phyloP scores from a whole-genome alignment of 1,284 basidiomycete genomes.

The Heimioporus retisporus region DNA sequence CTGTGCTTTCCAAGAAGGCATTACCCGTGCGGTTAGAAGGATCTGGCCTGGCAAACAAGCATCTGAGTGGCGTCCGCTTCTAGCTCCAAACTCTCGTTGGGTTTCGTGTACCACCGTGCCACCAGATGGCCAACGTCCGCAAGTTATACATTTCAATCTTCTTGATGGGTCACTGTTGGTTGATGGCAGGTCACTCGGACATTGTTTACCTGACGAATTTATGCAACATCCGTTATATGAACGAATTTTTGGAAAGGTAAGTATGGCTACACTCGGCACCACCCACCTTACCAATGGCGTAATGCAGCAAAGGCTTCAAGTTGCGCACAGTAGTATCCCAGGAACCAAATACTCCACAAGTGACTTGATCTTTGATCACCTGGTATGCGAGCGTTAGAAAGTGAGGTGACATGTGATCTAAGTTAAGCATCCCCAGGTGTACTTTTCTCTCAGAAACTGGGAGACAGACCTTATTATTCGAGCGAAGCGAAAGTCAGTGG shows the following conservation, averaged over 20 bases:
- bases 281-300: too few relatives aligned
- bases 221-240: slow-evolving; percentile 44
- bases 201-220: slow-evolving; percentile 48
- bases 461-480: not conserved
- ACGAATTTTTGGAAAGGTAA: slow-evolving; percentile 43
- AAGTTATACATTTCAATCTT: not conserved
- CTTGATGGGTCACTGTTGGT: not conserved
- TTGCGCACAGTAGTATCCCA: slow-evolving; percentile 45
- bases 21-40: not conserved
- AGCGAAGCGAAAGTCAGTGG: not conserved
- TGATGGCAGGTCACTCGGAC: slow-evolving; percentile 49
- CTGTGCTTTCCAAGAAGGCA: not conserved
- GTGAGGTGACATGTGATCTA: not conserved
- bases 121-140: not conserved
- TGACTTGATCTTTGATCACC: slow-evolving; percentile 16
- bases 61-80: not conserved
- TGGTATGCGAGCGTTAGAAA: slow-evolving; percentile 23
- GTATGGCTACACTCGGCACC: not conserved
- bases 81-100: slow-evolving; percentile 20
- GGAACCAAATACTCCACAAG: slow-evolving; percentile 47
- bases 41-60: not conserved
- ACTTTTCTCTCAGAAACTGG: not conserved
- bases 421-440: not conserved
- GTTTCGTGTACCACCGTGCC: slow-evolving; percentile 25
- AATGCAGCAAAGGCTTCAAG: slow-evolving; percentile 44